These are phyloP conservation scores for Geosmithia putterillii DNA, from an alignment of 2,329 filamentous ascomycete genomes.

Conservation along the genomic window DNA sequence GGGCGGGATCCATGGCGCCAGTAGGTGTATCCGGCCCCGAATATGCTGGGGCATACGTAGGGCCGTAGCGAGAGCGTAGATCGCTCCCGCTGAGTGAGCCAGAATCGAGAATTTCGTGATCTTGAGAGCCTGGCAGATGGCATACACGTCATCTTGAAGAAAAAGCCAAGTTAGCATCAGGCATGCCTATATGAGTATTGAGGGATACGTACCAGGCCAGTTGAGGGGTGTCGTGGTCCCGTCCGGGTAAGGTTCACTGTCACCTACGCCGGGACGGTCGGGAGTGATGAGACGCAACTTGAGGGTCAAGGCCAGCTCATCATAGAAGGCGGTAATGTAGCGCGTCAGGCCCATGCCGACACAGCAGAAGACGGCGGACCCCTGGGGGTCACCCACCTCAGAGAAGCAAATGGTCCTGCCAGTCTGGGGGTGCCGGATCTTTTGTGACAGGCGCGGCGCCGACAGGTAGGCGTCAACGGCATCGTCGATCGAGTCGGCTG, in stretches of 20 bases:
- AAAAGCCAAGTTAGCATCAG: neutral
- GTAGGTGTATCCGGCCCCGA: conserved; percentile 80
- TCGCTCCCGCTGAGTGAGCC: conserved; percentile 93
- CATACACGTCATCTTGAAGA: conserved; percentile 66
- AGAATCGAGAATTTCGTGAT: conserved; percentile 95
- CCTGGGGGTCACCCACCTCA: conserved; percentile 85
- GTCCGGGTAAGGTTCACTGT: conserved; percentile 75
- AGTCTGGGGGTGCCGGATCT: conserved; percentile 73
- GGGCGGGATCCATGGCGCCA: conserved; percentile 95
- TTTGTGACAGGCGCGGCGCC: conserved; percentile 76
- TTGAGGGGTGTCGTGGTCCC: conserved; percentile 75
- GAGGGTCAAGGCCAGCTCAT: conserved; percentile 81
- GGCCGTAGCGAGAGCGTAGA: conserved; percentile 91
- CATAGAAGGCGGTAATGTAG: conserved; percentile 94
- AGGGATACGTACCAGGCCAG: conserved; percentile 66
- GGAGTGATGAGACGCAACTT: conserved; percentile 86
- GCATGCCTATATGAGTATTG: conserved; percentile 12
- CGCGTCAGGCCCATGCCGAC: conserved; percentile 95
- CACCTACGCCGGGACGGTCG: conserved; percentile 86
- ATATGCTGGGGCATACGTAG: conserved; percentile 94
- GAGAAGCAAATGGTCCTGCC: conserved; percentile 89
- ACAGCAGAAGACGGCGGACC: conserved; percentile 88
- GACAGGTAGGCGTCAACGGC: conserved; percentile 77
- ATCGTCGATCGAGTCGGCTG: conserved; percentile 77
- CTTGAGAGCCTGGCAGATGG: conserved; percentile 82